Evolutionary conservation across 2,329 filamentous ascomycete species (phyloP).

Genomic region (Aspergillus aculeatinus): DNA sequence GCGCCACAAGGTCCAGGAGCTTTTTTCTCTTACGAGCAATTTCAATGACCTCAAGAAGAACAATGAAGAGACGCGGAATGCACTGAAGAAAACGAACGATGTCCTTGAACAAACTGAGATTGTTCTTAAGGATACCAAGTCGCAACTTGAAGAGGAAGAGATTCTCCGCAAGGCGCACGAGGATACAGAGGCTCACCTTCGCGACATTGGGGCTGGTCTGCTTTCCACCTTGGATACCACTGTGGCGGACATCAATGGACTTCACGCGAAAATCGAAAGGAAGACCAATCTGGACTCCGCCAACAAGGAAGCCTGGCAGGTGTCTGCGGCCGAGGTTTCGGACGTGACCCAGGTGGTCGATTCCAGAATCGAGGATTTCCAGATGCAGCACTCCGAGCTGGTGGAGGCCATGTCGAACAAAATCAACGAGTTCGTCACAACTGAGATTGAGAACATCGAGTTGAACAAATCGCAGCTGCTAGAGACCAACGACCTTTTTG

Average conservation of each 20-base stretch:
- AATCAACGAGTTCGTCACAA: constrained; percentile 73
- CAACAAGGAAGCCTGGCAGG: constrained; percentile 77
- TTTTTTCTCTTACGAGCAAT: constrained; percentile 80
- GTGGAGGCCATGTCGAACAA: constrained; percentile 66
- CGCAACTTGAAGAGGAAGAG: constrained; percentile 75
- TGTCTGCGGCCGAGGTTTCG: constrained; percentile 71
- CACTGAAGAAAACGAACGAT: constrained; percentile 75
- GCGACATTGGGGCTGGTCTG: constrained; percentile 70
- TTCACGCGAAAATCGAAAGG: constrained; percentile 82
- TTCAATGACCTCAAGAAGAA: constrained; percentile 90
- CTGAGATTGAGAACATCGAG: constrained; percentile 70
- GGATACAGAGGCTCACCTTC: constrained; percentile 76
- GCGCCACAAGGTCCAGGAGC: constrained; percentile 88
- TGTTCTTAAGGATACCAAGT: constrained; percentile 73
- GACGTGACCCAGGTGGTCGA: constrained; percentile 78
- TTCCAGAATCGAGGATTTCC: constrained; percentile 69
- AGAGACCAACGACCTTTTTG: constrained; percentile 66
- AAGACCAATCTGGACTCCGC: constrained; percentile 78
- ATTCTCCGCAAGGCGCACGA: constrained; percentile 79
- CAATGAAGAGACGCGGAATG: constrained; percentile 70
- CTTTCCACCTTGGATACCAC: constrained; percentile 75
- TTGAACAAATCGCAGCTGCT: constrained; percentile 69
- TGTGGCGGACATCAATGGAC: constrained; percentile 73
- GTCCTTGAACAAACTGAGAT: constrained; percentile 85
- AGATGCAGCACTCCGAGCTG: constrained; percentile 68